These are phyloP conservation scores for Francoa sonchifolia DNA, from an alignment of 441 rosid genomes.

Conservation along the genomic window DNA sequence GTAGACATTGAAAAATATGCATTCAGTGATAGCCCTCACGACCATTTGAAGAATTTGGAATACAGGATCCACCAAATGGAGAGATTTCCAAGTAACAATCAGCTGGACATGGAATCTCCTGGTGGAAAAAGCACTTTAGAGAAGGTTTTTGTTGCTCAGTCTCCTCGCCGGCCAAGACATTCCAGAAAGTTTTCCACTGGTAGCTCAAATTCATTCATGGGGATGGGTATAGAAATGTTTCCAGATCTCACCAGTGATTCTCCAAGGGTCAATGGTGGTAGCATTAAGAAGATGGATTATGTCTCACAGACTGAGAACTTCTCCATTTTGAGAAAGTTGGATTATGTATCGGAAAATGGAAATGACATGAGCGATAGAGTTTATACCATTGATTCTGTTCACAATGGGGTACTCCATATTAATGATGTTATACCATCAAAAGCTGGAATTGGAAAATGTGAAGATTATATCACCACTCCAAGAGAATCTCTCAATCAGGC, in stretches of 20 bases:
- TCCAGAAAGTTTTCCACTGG: slow-evolving; percentile 42
- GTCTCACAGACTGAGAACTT: slow-evolving; percentile 25
- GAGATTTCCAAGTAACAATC: slow-evolving; percentile 41
- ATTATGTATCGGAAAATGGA: slow-evolving; percentile 39
- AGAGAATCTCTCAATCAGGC: slow-evolving; percentile 30
- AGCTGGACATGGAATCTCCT: slow-evolving; percentile 30
- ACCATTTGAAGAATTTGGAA: slow-evolving; percentile 59
- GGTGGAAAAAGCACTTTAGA: slow-evolving; percentile 38
- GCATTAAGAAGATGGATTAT: slow-evolving; percentile 43
- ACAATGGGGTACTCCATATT: slow-evolving; percentile 28
- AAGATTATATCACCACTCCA: slow-evolving; percentile 39
- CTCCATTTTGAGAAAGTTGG: slow-evolving; percentile 29
- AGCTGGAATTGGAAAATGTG: slow-evolving; percentile 29
- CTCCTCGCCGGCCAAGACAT: slow-evolving; percentile 58
- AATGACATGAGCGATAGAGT: slow-evolving; percentile 79
- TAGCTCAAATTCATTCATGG: slow-evolving; percentile 41
- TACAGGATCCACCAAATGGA: slow-evolving; percentile 72
- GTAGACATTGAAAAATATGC: slow-evolving; percentile 70
- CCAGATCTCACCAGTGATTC: slow-evolving; percentile 36
- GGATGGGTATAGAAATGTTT: slow-evolving; percentile 27
- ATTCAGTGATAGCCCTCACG: slow-evolving; percentile 47
- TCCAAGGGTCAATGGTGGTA: slow-evolving; percentile 32
- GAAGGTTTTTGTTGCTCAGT: slow-evolving; percentile 64
- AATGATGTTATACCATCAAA: slow-evolving; percentile 23
- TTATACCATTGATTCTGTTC: slow-evolving; percentile 76